phyloP scores from a whole-genome alignment of 805 yeast species.

The Schwanniomyces occidentalis region DNA sequence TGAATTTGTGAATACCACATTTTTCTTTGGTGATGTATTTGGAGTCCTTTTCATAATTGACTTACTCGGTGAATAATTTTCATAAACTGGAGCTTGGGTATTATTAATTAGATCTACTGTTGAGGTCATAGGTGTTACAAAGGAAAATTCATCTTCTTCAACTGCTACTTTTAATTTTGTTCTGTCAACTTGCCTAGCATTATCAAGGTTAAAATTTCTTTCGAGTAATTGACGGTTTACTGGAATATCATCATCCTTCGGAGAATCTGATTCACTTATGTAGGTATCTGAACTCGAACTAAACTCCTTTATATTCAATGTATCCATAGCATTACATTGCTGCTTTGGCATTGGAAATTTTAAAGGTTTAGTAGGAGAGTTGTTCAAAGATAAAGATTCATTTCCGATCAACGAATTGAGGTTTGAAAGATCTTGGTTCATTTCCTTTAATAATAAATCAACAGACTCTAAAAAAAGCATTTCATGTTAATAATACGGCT shows the following conservation, averaged over 20 bases:
- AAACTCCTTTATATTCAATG: conserved; percentile 22
- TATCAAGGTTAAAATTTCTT: conserved; percentile 22
- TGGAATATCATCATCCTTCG: not conserved
- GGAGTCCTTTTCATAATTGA: conserved; percentile 34
- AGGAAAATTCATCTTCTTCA: conserved; percentile 26
- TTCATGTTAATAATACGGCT: conserved; percentile 16
- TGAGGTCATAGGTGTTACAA: conserved; percentile 24
- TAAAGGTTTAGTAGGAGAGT: conserved; percentile 35
- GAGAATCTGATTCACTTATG: conserved; percentile 28
- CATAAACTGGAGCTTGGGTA: conserved; percentile 5
- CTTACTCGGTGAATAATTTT: conserved; percentile 33
- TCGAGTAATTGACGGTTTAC: conserved; percentile 13
- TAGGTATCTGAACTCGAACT: conserved; percentile 45
- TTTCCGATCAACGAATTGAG: conserved; percentile 1
- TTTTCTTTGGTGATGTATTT: conserved; percentile 31
- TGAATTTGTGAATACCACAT: conserved; percentile 33
- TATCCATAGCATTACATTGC: not conserved
- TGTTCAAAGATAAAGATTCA: conserved; percentile 15
- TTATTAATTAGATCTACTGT: conserved; percentile 14
- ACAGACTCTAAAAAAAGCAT: conserved; percentile 28
- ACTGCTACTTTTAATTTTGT: conserved; percentile 9
- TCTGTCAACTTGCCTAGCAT: conserved; percentile 11
- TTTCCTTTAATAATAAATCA: conserved; percentile 28
- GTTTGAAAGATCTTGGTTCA: conserved; percentile 15
- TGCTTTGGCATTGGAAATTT: conserved; percentile 20